Conservation (phyloP, 257 asterid species). For the Gynochthodes officinalis region DNA sequence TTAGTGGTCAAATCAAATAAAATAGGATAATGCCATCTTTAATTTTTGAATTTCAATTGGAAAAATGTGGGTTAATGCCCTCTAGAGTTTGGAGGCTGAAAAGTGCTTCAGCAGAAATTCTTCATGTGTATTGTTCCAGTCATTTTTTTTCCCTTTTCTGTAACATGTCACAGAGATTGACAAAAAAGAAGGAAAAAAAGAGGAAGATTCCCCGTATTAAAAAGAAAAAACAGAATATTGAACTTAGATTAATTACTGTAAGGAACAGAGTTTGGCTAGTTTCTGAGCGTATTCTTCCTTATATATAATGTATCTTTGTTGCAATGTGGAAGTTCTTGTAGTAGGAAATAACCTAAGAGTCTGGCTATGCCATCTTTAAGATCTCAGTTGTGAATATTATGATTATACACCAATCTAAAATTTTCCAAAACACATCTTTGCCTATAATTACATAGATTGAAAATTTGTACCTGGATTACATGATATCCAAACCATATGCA, state of each 20-base stretch:
- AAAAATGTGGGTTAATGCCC: neutral
- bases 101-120: neutral
- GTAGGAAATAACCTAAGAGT: neutral
- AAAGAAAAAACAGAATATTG: neutral
- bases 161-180: neutral
- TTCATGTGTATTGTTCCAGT: neutral
- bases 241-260: neutral
- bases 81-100: neutral
- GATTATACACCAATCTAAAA: neutral
- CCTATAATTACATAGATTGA: neutral
- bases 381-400: neutral
- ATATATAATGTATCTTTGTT: neutral
- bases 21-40: neutral
- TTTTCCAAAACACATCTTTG: neutral
- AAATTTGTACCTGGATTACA: neutral
- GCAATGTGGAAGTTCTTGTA: neutral
- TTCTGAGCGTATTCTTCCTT: neutral
- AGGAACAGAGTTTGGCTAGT: neutral
- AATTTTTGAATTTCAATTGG: neutral
- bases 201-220: neutral
- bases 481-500: neutral
- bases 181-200: neutral
- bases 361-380: neutral
- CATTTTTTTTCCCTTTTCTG: neutral
- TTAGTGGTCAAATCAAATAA: neutral